These are phyloP conservation scores for Punctularia strigosozonata DNA, from an alignment of 768 basidiomycete genomes.

Conservation along the genomic window DNA sequence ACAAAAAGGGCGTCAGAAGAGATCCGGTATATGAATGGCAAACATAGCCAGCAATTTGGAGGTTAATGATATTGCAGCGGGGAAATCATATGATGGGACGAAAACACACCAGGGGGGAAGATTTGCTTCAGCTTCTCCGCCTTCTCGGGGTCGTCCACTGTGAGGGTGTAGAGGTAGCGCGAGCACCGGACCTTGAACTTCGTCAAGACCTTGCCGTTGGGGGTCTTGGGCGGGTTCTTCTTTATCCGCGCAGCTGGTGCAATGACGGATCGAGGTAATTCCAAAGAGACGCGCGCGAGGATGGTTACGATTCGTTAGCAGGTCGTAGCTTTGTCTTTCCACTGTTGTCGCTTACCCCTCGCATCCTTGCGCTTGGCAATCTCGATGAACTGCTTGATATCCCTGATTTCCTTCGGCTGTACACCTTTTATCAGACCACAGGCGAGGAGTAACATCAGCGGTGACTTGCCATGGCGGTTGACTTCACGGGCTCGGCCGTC, in stretches of 20 bases:
- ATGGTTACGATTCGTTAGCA: conserved; percentile 3
- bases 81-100: not conserved
- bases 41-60: not conserved
- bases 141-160: conserved; percentile 93
- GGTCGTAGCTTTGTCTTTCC: not conserved
- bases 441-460: too few relatives aligned
- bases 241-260: conserved; percentile 90
- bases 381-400: conserved; percentile 98
- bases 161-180: conserved; percentile 94
- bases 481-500: too few relatives aligned
- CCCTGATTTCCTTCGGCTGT: conserved; percentile 93
- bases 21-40: too few relatives aligned
- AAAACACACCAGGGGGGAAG: conserved; percentile 78
- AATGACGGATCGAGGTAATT: conserved; percentile 1
- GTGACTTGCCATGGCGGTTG: too few relatives aligned
- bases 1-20: not conserved
- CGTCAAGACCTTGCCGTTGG: conserved; percentile 68
- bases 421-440: too few relatives aligned
- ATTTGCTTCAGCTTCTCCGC: conserved; percentile 95
- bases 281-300: conserved; percentile 1
- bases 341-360: conserved; percentile 64
- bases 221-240: conserved; percentile 64
- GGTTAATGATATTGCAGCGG: not conserved
- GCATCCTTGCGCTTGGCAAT: conserved; percentile 97
- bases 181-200: conserved; percentile 99